Evolutionary conservation across 495 filamentous ascomycete species (phyloP), one percentile per base, ranked within the genome.

Genomic region (Talaromyces borbonicus): DNA sequence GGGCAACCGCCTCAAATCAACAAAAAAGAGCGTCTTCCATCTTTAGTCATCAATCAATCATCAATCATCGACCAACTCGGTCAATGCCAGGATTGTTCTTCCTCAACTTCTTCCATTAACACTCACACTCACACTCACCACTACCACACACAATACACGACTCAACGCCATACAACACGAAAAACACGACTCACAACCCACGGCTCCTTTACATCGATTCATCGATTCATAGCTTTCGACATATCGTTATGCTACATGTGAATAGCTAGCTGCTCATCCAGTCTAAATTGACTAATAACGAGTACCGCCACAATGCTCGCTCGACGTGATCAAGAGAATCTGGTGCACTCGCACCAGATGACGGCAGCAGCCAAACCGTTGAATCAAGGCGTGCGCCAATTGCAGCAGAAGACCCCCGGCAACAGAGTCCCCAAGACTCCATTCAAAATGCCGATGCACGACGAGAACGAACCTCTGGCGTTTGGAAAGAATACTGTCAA

Each of bases 291-390:
- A n/a, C n/a, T n/a, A n/a, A n/a, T 35, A 40, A 43, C n/a, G n/a
- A n/a, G 32, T 11, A 9, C 15, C 32, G 59, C 58, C 62, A 67
- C 57, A 20, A 89, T 94, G 84, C 66, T 96, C 60, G 84, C 89
- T 19, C 74, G 83, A 52, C 78, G 77, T 53, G 85, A 95, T 66
- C 90, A 97, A 64, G 92, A 98, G 64, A 98, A 98, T 63, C 68
- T 87, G 54, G 76, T 78, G 43, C 81, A 87, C 57, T 68, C 68
- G 52, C 85, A 83, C 50, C 87, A 92, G 57, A 78, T 81, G 41
- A 79, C 70, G 19, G 82, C 85, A n/a, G 79, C 84, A 12, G 69
- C 79, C 8, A 94, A 94, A 62, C 82, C 87, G 25, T 74, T 84
- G 49, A 85, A 90, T 55, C 79, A 87, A 52, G 69, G 72, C 48